phyloP scores from a whole-genome alignment of 345 rosid genomes.

The Physaria fendleri region DNA sequence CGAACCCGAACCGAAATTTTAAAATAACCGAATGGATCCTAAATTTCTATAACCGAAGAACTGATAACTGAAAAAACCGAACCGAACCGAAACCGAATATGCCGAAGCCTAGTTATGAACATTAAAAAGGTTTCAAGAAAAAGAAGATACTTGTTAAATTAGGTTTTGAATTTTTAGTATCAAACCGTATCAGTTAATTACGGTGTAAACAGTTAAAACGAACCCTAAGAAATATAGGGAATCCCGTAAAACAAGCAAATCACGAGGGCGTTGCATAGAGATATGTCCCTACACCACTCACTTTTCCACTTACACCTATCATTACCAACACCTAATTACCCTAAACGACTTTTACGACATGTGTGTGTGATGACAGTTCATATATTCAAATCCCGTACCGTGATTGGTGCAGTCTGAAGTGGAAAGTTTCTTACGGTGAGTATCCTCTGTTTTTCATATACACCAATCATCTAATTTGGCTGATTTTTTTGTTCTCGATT shows the following conservation, averaged over 20 bases:
- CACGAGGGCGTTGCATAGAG: constrained; percentile 4
- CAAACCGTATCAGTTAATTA: constrained; percentile 2
- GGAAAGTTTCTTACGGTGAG: not conserved
- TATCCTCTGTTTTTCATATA: not conserved
- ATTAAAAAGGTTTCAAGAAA: too few species aligned
- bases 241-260: constrained; percentile 26
- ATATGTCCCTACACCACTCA: constrained; percentile 7
- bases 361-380: too few species aligned
- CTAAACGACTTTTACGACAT: constrained; percentile 22
- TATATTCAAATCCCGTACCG: constrained; percentile 11
- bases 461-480: too few species aligned
- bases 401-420: constrained; percentile 23
- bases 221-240: constrained; percentile 8
- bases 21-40: too few species aligned
- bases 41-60: too few species aligned
- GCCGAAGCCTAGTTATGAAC: too few species aligned
- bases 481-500: too few species aligned
- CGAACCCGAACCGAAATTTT: too few species aligned
- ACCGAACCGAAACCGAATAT: too few species aligned
- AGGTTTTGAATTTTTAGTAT: too few species aligned
- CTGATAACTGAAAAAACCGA: too few species aligned
- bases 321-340: constrained; percentile 17
- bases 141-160: too few species aligned
- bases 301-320: constrained; percentile 25
- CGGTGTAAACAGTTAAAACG: constrained; percentile 10